phyloP scores from a whole-genome alignment of 768 basidiomycete species.

The Amanita muscaria region DNA sequence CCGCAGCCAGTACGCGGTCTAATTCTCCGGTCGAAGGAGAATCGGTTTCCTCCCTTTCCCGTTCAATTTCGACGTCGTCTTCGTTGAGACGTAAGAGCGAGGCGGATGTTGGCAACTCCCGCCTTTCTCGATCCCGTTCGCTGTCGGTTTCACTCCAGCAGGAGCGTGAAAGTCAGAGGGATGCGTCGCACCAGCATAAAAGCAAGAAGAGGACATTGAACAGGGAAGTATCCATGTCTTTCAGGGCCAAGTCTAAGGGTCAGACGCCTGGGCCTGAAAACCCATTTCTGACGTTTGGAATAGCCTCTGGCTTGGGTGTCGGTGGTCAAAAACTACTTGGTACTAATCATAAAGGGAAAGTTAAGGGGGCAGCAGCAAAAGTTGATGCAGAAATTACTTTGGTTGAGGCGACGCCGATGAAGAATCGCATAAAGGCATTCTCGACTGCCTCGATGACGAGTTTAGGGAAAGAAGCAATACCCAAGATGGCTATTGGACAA shows the following conservation, averaged over 20 bases:
- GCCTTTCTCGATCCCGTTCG: conserved; percentile 45
- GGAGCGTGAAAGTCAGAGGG: conserved; percentile 38
- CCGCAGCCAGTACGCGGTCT: conserved; percentile 12
- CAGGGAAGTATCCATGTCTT: conserved; percentile 74
- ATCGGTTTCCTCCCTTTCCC: not conserved
- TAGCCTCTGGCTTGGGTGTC: not conserved
- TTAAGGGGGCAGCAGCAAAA: not conserved
- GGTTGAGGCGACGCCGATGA: conserved; percentile 4
- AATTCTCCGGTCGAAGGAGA: conserved; percentile 9
- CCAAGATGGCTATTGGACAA: not conserved
- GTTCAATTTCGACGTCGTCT: not conserved
- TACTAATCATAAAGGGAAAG: not conserved
- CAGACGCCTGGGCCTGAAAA: conserved; percentile 16
- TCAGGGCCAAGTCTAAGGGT: conserved; percentile 35
- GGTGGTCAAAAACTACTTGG: not conserved
- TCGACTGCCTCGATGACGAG: not conserved
- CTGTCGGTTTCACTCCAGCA: conserved; percentile 65
- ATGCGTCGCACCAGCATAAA: conserved; percentile 22
- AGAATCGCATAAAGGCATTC: not conserved
- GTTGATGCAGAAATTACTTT: not conserved
- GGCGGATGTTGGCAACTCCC: conserved; percentile 8
- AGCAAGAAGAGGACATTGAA: conserved; percentile 47
- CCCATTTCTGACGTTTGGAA: not conserved
- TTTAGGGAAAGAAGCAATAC: not conserved
- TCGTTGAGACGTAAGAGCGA: not conserved